Evolutionary conservation across 2,329 filamentous ascomycete species (phyloP), one percentile per base, ranked within the genome.

Genomic region (Graphiopsis chlorocephala): DNA sequence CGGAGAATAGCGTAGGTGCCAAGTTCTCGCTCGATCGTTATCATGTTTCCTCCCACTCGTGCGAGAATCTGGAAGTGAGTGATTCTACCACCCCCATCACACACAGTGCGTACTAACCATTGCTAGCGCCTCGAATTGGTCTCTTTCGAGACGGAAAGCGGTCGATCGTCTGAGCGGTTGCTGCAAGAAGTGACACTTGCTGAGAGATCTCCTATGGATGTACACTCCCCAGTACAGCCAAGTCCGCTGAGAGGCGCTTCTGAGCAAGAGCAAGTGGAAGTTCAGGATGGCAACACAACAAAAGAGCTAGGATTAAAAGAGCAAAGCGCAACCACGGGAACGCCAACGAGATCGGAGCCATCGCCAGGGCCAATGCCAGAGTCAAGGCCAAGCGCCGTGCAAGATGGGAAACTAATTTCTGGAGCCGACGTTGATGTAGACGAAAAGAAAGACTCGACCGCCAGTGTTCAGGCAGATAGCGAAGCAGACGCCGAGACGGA

Each of bases 131-230:
- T 57, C 33, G 53, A 57, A 57, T 57, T 33, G 29, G 53, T 57
- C 29, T 57, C 53, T 38, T 57, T 57, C 29, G 53, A 57, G 53
- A 57, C 53, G 53, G 29, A 57, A n/a, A 38, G 53, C 53, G 53
- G 53, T 57, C 53, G 31, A 57, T n/a, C 53, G 53, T 57, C 53
- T 57, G 31, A 38, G 53, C 53, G 53, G 23, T 57, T 57, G 17
- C 20, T 57, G 53, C 53, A 57, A 57, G 53, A 57, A 57, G 53
- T 57, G 53, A 57, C 53, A 42, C 53, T 57, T 57, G 53, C 53
- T 57, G 53, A 57, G 53, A n/a, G 33, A 57, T 57, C 29, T 17
- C 29, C 53, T 57, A 38, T 57, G 53, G 53, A 57, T 57, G 53
- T 57, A 38, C 53, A 57, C n/a, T 42, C 53, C 17, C 53, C 53